A percentile compares a stretch with the other conserved stretches of the same genome.
Conservation (phyloP, 2,329 filamentous ascomycete genomes). For the Aureobasidium sp. region DNA sequence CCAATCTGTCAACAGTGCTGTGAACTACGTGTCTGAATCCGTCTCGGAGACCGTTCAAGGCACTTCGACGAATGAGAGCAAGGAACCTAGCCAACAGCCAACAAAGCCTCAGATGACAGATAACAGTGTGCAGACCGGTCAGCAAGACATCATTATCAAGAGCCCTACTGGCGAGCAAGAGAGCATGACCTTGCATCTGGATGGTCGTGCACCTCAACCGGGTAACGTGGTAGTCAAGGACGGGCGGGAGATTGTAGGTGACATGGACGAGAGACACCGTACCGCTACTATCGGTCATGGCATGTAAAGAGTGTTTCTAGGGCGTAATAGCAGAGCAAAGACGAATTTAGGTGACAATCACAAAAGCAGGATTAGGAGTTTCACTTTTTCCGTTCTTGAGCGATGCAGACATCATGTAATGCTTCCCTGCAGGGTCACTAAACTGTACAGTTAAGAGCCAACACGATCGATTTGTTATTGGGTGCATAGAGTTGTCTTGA, state of each 20-base stretch:
- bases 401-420: neutral
- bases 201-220: slow-evolving; percentile 24
- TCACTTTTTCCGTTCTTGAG: neutral
- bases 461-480: too few species aligned
- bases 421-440: too few species aligned
- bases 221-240: slow-evolving; percentile 27
- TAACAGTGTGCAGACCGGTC: slow-evolving; percentile 21
- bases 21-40: neutral
- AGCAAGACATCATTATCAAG: slow-evolving; percentile 21
- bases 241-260: slow-evolving; percentile 18
- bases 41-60: neutral
- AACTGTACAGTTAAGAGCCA: too few species aligned
- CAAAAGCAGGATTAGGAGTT: neutral
- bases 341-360: neutral
- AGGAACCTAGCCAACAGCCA: slow-evolving; percentile 12
- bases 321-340: neutral
- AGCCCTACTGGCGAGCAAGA: slow-evolving; percentile 21
- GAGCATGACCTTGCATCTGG: slow-evolving; percentile 24
- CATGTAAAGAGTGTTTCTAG: neutral
- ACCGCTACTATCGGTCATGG: slow-evolving; percentile 2
- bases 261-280: slow-evolving; percentile 1
- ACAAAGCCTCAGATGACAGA: slow-evolving; percentile 17
- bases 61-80: neutral
- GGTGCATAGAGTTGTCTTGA: too few species aligned
- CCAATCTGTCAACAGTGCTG: slow-evolving; percentile 12